Base-by-base conservation (phyloP, 2,329 filamentous ascomycete species). In the Hymenoscyphus scutula region DNA sequence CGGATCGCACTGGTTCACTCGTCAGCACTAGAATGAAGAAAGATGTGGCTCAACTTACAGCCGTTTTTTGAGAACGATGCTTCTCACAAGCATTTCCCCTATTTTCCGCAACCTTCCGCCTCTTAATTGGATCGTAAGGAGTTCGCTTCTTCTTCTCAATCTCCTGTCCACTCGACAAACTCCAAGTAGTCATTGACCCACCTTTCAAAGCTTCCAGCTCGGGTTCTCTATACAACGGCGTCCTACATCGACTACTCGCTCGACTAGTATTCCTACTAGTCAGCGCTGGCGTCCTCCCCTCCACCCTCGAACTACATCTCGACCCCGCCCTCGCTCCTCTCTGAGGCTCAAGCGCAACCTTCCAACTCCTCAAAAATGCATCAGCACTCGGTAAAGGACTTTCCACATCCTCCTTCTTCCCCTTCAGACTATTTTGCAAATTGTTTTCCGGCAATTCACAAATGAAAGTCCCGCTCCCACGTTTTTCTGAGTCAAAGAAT, bases 71-170 rank as follows among this genome's bases (percentile, higher is more conserved):
- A 57, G 61, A 53, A 3, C 66, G 60, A 64, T 67, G 66, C 57
- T 63, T 67, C 27, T 67, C 66, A 59, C 66, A 67, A 38, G 62
- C 64, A 58, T 67, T 67, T 8, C 66, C 66, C 45, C 66, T 56
- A 41, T 67, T 67, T 53, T 67, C 66, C 3, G 66, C 66, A 27
- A 67, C 66, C 48, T 64, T 67, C 13, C 66, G 38, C n/a, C 66
- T 45, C 60, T 67, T 67, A 13, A 66, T 56, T 37, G 66, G 62
- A 57, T 67, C 66, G 58, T 67, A 67, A 3, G 64, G 64, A 23
- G 58, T 58, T 37, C 58, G 65, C 54, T 66, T 67, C 54, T 60
- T 66, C 57, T 62, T 66, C 23, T 64, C 66, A 38, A 67, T 51
- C 37, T 65, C 62, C 45, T 65, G 58, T n/a, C 66, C 64, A 62